These are phyloP conservation scores for Penicillium robsamsonii DNA, from an alignment of 495 filamentous ascomycete genomes.

Conservation along the genomic window DNA sequence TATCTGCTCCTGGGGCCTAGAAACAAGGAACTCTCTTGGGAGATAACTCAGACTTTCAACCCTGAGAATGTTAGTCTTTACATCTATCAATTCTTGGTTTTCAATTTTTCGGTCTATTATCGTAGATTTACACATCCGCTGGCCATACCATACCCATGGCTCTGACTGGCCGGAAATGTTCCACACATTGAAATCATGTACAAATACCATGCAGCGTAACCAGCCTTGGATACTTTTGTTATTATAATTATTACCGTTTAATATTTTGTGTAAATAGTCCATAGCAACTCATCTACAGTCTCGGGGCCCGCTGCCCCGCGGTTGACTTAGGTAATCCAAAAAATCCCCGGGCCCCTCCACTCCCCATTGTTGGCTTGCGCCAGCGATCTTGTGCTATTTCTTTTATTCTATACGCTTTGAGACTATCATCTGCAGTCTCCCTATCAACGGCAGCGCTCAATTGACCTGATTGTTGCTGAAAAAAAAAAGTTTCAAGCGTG, in stretches of 20 bases:
- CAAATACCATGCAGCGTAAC: neutral
- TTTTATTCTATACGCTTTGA: neutral
- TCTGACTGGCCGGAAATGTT: neutral
- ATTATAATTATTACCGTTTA: neutral
- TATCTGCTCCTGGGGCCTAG: conserved; percentile 12
- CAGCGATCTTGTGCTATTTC: neutral
- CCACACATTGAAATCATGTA: neutral
- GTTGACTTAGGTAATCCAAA: conserved; percentile 4
- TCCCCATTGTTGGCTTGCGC: neutral
- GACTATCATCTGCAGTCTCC: neutral
- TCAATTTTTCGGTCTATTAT: neutral
- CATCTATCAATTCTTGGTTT: neutral
- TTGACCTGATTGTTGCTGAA: neutral
- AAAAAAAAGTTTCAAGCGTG: neutral
- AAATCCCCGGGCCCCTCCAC: neutral
- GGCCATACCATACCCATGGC: neutral
- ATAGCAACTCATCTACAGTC: neutral
- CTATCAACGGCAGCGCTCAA: neutral
- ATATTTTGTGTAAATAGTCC: neutral
- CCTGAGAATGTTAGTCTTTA: neutral
- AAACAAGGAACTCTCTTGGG: conserved; percentile 1
- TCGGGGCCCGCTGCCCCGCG: conserved; percentile 6
- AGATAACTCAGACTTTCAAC: neutral
- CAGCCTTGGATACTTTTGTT: neutral
- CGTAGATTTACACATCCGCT: neutral